Evolutionary conservation across 2,329 filamentous ascomycete species (phyloP).

Genomic region (Aspergillus felis): DNA sequence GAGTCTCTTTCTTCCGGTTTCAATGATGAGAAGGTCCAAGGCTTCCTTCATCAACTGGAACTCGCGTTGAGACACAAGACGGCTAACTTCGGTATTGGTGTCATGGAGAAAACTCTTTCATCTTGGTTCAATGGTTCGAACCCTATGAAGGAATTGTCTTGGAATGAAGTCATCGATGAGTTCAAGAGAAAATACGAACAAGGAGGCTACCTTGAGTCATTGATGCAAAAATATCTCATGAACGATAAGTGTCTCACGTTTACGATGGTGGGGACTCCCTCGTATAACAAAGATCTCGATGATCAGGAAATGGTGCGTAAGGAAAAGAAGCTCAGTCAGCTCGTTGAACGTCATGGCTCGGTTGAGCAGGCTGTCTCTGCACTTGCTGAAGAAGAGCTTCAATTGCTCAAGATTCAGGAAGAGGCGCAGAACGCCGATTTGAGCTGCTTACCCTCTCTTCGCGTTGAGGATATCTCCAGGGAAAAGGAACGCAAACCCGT

Average conservation of each 20-base stretch:
- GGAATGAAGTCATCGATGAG: constrained; percentile 80
- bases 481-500: constrained; percentile 70
- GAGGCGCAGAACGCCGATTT: constrained; percentile 80
- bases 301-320: constrained; percentile 73
- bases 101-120: constrained; percentile 83
- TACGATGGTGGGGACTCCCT: constrained; percentile 83
- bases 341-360: constrained; percentile 64
- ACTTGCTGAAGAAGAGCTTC: constrained; percentile 73
- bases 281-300: constrained; percentile 69
- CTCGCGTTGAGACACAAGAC: constrained; percentile 95
- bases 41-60: constrained; percentile 89
- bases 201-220: constrained; percentile 74
- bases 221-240: constrained; percentile 86
- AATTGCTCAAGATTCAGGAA: constrained; percentile 76
- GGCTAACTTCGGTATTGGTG: constrained; percentile 85
- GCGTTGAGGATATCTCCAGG: constrained; percentile 84
- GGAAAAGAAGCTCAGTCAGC: constrained; percentile 67
- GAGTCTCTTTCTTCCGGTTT: constrained; percentile 74
- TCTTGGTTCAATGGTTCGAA: constrained; percentile 96
- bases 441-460: constrained; percentile 80
- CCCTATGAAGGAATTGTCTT: constrained; percentile 84
- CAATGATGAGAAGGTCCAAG: constrained; percentile 84
- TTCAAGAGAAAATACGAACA: constrained; percentile 75
- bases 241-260: constrained; percentile 86
- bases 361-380: constrained; percentile 67